A percentile compares a stretch with the other conserved stretches of the same genome.
Conservation (phyloP, 2,329 filamentous ascomycete species). For the Rutstroemia sp. region DNA sequence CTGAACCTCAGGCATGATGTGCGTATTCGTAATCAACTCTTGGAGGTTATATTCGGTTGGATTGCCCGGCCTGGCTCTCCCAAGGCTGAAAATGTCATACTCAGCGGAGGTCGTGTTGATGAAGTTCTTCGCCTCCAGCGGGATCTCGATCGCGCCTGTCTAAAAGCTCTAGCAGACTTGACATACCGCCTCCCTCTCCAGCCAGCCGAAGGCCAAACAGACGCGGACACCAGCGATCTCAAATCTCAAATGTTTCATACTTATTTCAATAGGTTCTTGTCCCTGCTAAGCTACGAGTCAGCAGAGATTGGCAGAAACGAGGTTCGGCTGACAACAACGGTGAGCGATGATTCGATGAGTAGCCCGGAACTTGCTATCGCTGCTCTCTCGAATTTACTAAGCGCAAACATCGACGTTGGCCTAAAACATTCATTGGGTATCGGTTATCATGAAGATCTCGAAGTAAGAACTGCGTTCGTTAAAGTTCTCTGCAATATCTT, state of each 20-base stretch:
- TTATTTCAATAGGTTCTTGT: slow-evolving; percentile 64
- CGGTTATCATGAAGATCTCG: slow-evolving; percentile 62
- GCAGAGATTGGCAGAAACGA: slow-evolving; percentile 39
- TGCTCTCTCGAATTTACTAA: slow-evolving; percentile 61
- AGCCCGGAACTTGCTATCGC: slow-evolving; percentile 58
- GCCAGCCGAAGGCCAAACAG: slow-evolving; percentile 56
- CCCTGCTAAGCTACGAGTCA: slow-evolving; percentile 53
- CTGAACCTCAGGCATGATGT: slow-evolving; percentile 63
- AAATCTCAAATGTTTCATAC: slow-evolving; percentile 66
- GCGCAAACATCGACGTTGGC: slow-evolving; percentile 64
- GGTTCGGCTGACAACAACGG: slow-evolving; percentile 29
- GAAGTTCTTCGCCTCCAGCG: slow-evolving; percentile 51
- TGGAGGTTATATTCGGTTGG: slow-evolving; percentile 63
- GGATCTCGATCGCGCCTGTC: slow-evolving; percentile 58
- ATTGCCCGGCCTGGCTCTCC: slow-evolving; percentile 54
- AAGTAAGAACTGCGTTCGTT: slow-evolving; percentile 63
- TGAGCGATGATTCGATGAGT: slow-evolving; percentile 46
- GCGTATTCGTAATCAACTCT: slow-evolving; percentile 58
- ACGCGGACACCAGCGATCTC: slow-evolving; percentile 59
- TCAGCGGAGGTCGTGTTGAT: slow-evolving; percentile 42
- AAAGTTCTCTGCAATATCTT: slow-evolving; percentile 64
- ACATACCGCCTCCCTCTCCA: slow-evolving; percentile 61
- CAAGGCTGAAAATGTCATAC: slow-evolving; percentile 32
- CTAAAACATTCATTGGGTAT: slow-evolving; percentile 63
- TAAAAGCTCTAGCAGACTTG: slow-evolving; percentile 57